These are phyloP conservation scores for Talaromyces sp. DNA, from an alignment of 2,329 filamentous ascomycete genomes.

Conservation along the genomic window DNA sequence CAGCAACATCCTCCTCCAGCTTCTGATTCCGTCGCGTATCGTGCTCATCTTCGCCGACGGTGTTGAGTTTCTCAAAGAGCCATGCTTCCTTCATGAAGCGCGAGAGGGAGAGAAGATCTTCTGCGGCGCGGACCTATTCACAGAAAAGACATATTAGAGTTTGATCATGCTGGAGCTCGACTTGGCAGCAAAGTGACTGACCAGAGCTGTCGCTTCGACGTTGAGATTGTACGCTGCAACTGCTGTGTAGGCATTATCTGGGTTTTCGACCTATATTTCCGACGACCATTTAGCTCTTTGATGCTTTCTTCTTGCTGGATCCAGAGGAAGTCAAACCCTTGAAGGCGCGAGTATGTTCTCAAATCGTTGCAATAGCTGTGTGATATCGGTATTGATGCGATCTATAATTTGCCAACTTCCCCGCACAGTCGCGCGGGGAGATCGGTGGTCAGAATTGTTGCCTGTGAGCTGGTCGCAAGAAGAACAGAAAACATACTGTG, in stretches of 20 bases:
- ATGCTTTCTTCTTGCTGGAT: background rate
- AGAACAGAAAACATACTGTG: conserved; percentile 23
- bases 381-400: conserved; percentile 45
- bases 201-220: conserved; percentile 58
- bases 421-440: conserved; percentile 2
- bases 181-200: conserved; percentile 31
- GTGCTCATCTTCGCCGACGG: conserved; percentile 46
- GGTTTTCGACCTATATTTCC: conserved; percentile 44
- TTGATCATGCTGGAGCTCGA: background rate
- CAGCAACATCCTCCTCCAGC: conserved; percentile 47
- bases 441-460: background rate
- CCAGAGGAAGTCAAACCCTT: conserved; percentile 34
- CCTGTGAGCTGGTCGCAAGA: background rate
- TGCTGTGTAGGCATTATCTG: conserved; percentile 55
- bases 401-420: conserved; percentile 28
- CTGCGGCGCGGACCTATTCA: conserved; percentile 56
- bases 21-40: conserved; percentile 41
- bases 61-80: conserved; percentile 64
- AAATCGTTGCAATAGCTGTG: conserved; percentile 51
- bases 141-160: background rate
- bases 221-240: conserved; percentile 58
- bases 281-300: background rate
- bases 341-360: conserved; percentile 55
- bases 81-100: conserved; percentile 64
- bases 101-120: conserved; percentile 60